Evolutionary conservation across 345 rosid genomes (phyloP), one percentile per base, ranked within the genome.

Genomic region (Crucihimalaya himalaica): DNA sequence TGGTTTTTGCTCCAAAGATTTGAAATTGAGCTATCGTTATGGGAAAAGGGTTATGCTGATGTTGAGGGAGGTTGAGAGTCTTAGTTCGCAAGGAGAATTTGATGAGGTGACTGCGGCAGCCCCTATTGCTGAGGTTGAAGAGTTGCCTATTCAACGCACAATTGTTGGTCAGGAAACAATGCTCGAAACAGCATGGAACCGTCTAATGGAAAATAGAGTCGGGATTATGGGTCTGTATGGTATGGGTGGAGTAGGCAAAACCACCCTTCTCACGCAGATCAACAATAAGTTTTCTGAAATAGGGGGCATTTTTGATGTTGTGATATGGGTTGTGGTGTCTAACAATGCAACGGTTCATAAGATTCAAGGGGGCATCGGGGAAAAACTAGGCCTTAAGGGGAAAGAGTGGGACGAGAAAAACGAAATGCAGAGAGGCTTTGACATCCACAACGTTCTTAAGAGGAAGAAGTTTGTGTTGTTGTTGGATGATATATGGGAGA

Each of bases 231-330:
- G 83, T 11, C 13, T 75, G 10, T 47, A 51, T 59, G 64, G 79
- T 11, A 53, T 60, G 70, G 78, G 75, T 1, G 73, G 78, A n/a
- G 68, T 73, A 18, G 81, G 81, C 5, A 79, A 79, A 58, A 79
- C 79, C 7, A 79, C 79, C 14, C 73, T 79, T 29, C 72, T 79
- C 43, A 75, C 21, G 1, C 43, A 60, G 15, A 71, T 80, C 56
- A 67, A 71, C 23, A 74, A 79, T 12, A 66, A n/a, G 45, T 37
- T 75, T 13, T 0, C 21, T 6, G 13, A 18, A 6, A n/a, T n/a
- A n/a, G n/a, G n/a, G n/a, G n/a, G n/a, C n/a, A n/a, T n/a, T n/a
- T n/a, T n/a, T n/a, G n/a, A n/a, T n/a, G 2, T 52, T 27, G 67
- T 75, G 10, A 75, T 79, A 1, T 78, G 73, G 70, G 20, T 60